Evolutionary conservation across 805 yeast species (phyloP).

Genomic region (Yamadazyma takamatsuzukensis): DNA sequence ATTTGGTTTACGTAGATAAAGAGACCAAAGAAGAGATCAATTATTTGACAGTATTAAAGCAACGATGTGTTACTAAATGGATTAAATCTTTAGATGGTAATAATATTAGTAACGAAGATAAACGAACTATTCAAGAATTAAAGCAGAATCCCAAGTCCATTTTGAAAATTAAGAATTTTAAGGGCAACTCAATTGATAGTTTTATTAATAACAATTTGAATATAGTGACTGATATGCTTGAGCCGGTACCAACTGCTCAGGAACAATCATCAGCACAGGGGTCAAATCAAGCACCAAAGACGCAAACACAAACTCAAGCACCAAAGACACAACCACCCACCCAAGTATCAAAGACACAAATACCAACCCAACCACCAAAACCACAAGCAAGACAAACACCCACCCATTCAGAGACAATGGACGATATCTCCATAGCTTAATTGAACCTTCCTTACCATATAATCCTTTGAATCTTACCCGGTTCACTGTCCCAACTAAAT

Average conservation of each 20-base stretch:
- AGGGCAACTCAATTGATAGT: slow-evolving; percentile 24
- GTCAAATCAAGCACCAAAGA: too few relatives aligned
- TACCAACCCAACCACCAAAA: background rate
- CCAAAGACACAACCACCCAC: too few relatives aligned
- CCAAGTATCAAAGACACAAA: too few relatives aligned
- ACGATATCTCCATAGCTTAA: too few relatives aligned
- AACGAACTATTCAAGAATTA: slow-evolving; percentile 16
- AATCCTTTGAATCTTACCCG: slow-evolving; percentile 61
- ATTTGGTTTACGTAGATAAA: slow-evolving; percentile 64
- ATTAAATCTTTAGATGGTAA: slow-evolving; percentile 19
- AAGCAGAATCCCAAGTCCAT: slow-evolving; percentile 19
- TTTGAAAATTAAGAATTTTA: slow-evolving; percentile 15
- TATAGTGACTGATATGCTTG: slow-evolving; percentile 6
- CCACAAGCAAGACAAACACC: background rate
- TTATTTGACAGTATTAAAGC: slow-evolving; percentile 39
- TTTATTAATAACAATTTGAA: slow-evolving; percentile 28
- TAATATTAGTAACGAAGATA: slow-evolving; percentile 10
- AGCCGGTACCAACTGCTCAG: too few relatives aligned
- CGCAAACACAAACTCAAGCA: too few relatives aligned
- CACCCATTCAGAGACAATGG: too few relatives aligned
- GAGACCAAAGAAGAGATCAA: slow-evolving; percentile 41
- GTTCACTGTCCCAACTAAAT: slow-evolving; percentile 65
- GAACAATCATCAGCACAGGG: too few relatives aligned
- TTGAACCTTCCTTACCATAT: slow-evolving; percentile 63
- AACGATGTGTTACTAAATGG: slow-evolving; percentile 33